Conservation (phyloP, 306 rosid genomes). For the Prunus davidiana region DNA sequence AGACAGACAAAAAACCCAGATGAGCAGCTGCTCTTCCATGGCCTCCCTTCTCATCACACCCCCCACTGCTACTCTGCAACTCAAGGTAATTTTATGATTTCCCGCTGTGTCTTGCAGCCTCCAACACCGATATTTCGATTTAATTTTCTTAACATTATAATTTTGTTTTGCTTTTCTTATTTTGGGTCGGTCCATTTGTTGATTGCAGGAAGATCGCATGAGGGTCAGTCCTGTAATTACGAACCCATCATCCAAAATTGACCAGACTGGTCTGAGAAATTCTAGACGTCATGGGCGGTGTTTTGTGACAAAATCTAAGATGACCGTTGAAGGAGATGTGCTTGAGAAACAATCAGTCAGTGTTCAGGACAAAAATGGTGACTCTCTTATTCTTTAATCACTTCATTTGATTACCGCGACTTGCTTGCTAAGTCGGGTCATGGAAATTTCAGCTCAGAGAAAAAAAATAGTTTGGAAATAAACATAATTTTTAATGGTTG, state of each 20-base stretch:
- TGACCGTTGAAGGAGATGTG: constrained; percentile 52
- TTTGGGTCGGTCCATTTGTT: background rate
- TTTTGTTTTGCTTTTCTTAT: background rate
- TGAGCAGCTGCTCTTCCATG: constrained; percentile 44
- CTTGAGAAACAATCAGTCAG: constrained; percentile 38
- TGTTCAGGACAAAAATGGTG: constrained; percentile 39
- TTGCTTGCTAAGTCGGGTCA: background rate
- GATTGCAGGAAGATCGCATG: constrained; percentile 43
- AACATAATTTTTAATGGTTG: background rate
- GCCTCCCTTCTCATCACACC: constrained; percentile 57
- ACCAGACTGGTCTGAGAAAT: constrained; percentile 26
- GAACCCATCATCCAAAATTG: constrained; percentile 30
- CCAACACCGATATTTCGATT: background rate
- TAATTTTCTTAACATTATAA: background rate
- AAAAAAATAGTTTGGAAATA: background rate
- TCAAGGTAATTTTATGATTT: constrained; percentile 39
- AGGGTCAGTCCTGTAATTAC: constrained; percentile 12
- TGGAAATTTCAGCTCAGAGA: background rate
- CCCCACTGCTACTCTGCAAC: constrained; percentile 38
- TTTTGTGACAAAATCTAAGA: constrained; percentile 41
- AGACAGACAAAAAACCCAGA: constrained; percentile 10
- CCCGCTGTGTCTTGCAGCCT: background rate
- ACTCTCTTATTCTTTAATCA: constrained; percentile 16
- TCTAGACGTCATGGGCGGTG: constrained; percentile 30
- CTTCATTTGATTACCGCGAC: background rate